Evolutionary conservation across 179 eudicot genomes (phyloP).

Genomic region (Silene vulgaris): DNA sequence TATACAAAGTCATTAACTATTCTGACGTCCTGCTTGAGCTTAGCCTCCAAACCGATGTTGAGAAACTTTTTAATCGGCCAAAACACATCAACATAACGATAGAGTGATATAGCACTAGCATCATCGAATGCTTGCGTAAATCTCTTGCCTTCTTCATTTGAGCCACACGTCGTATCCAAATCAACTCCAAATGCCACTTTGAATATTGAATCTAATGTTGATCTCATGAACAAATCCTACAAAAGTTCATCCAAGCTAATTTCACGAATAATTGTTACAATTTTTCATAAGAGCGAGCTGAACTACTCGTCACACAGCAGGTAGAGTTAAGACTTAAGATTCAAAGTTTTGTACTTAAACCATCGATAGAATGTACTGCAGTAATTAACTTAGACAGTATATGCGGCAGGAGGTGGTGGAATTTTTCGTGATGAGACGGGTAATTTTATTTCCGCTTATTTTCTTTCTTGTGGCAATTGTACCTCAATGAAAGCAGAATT

Average conservation of each 20-base stretch:
- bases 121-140: constrained; percentile 61
- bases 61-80: constrained; percentile 59
- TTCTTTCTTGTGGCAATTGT: too few relatives aligned
- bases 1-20: constrained; percentile 51
- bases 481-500: too few relatives aligned
- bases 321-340: too few relatives aligned
- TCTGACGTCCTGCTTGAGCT: constrained; percentile 37
- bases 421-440: too few relatives aligned
- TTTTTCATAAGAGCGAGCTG: too few relatives aligned
- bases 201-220: constrained; percentile 69
- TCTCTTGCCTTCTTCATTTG: constrained; percentile 45
- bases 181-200: constrained; percentile 73
- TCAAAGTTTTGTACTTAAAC: too few relatives aligned
- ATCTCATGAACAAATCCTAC: constrained; percentile 69
- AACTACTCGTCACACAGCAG: not conserved
- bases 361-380: too few relatives aligned
- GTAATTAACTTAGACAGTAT: too few relatives aligned
- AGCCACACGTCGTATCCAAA: constrained; percentile 54
- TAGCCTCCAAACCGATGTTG: constrained; percentile 54
- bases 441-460: constrained; percentile 7
- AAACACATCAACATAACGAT: constrained; percentile 48
- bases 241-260: not conserved
- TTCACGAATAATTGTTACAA: too few relatives aligned
- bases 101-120: constrained; percentile 44
- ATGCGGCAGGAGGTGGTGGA: too few relatives aligned